Percentiles rank a stretch among this genome's conserved stretches.
phyloP scores from a whole-genome alignment of 148 eudicot species.

The Oxyria digyna region DNA sequence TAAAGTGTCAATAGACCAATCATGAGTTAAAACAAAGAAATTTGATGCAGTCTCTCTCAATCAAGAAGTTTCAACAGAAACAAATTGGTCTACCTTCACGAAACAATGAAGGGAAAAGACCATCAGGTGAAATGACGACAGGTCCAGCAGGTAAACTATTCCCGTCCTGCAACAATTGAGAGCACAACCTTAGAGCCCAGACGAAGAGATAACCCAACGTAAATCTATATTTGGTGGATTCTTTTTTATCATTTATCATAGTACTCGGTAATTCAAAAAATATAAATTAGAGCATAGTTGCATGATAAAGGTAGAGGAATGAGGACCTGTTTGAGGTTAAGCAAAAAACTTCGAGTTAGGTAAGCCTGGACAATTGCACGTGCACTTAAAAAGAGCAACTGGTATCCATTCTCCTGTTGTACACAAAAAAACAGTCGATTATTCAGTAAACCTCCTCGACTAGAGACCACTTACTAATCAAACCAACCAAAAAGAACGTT shows the following conservation, averaged over 20 bases:
- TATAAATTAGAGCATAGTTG: neutral
- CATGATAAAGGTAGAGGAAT: neutral
- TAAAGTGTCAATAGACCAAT: constrained; percentile 4
- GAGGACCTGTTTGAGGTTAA: constrained; percentile 86
- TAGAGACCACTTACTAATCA: neutral
- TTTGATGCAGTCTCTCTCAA: too few species aligned
- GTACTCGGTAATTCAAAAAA: neutral
- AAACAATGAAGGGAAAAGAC: constrained; percentile 84
- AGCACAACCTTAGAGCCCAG: neutral
- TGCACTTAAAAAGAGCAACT: constrained; percentile 88
- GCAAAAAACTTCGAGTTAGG: constrained; percentile 75
- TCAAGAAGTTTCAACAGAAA: neutral
- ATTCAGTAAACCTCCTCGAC: constrained; percentile 3
- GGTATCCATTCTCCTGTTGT: constrained; percentile 92
- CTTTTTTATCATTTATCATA: neutral
- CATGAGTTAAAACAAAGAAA: neutral
- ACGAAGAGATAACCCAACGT: neutral
- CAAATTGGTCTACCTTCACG: constrained; percentile 62
- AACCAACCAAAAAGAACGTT: neutral
- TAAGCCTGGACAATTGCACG: constrained; percentile 99
- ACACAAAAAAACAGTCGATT: constrained; percentile 5
- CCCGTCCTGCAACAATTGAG: constrained; percentile 63
- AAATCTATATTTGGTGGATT: neutral
- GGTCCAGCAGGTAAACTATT: constrained; percentile 91
- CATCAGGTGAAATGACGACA: constrained; percentile 95